A percentile compares a stretch with the other conserved stretches of the same genome.
Evolutionary conservation across 1,284 basidiomycete species (phyloP).

Genomic region (Cryptococcus sp.): DNA sequence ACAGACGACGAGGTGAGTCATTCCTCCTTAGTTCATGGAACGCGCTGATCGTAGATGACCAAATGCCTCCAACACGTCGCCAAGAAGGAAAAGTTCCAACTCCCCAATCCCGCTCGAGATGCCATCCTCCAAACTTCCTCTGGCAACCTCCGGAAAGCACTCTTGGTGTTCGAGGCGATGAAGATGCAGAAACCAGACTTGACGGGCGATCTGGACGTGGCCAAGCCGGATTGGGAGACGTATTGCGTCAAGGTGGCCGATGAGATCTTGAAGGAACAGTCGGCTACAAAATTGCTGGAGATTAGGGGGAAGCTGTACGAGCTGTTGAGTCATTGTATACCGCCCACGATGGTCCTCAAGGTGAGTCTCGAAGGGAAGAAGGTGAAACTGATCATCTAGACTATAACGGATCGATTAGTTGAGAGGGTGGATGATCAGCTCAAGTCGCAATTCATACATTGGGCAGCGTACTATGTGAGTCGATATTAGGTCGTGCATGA

Average conservation of each 20-base stretch:
- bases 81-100: slow-evolving; percentile 69
- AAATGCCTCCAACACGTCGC: slow-evolving; percentile 75
- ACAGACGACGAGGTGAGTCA: slow-evolving; percentile 62
- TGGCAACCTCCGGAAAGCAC: slow-evolving; percentile 91
- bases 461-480: slow-evolving; percentile 91
- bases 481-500: background rate
- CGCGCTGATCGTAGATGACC: slow-evolving; percentile 58
- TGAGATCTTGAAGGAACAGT: slow-evolving; percentile 84
- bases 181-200: slow-evolving; percentile 91
- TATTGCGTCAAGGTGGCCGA: slow-evolving; percentile 94
- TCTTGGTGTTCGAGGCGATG: slow-evolving; percentile 90
- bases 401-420: slow-evolving; percentile 77
- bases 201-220: slow-evolving; percentile 64
- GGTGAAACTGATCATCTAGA: slow-evolving; percentile 52
- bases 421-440: slow-evolving; percentile 80
- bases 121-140: slow-evolving; percentile 74
- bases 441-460: slow-evolving; percentile 87
- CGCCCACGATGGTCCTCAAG: slow-evolving; percentile 85
- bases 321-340: slow-evolving; percentile 93
- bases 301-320: slow-evolving; percentile 92
- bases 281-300: slow-evolving; percentile 84
- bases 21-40: background rate
- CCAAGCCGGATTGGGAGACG: slow-evolving; percentile 99
- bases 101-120: slow-evolving; percentile 66
- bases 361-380: slow-evolving; percentile 48